Base-by-base conservation (phyloP, 768 basidiomycete species). In the Leucocoprinus leucothites region DNA sequence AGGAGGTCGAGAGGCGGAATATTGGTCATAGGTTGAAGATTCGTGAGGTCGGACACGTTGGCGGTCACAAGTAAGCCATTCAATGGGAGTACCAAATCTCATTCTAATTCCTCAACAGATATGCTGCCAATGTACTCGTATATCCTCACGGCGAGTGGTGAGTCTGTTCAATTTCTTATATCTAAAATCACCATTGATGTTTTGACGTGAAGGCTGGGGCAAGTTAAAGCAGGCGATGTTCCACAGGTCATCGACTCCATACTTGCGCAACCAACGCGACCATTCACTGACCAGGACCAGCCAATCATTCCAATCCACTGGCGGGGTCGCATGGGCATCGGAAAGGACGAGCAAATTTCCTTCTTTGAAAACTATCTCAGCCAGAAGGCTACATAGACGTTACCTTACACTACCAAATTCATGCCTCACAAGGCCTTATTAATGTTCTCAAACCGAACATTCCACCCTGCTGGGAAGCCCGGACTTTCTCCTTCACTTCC, bases 121-220 rank as follows among this genome's bases (percentile, higher is more conserved):
- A 82, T 60, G 88, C 88, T 2, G 87, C 84, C 1, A 90, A 89
- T 66, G 47, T 87, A 9, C 65, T 90, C 9, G 71, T 87, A 0
- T 89, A 81, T 61, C 88, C 87, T 14, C 79, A 81, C 49, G 87
- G 86, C 24, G 87, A 89, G 69, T 89, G 87, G 87, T 87, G 60
- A 19, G 79, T 69, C 25, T 0, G 16, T 28, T 53, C 11, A 5
- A 22, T 48, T 24, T 48, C 52, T 40, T 26, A 22, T 46, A 36
- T 38, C 11, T n/a, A 56, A 18, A 55, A 16, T 36, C 36, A n/a
- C 16, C 25, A 42, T 34, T 52, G 22, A 50, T 22, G 28, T 48
- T 28, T 18, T 28, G 7, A 34, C 44, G 26, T 51, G 40, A 55
- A 88, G 89, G 85, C 64, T 91, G 19, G 88, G 89, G 8, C 72